These are phyloP conservation scores for Ophiorrhiza pumila DNA, from an alignment of 257 asterid genomes.

Conservation along the genomic window DNA sequence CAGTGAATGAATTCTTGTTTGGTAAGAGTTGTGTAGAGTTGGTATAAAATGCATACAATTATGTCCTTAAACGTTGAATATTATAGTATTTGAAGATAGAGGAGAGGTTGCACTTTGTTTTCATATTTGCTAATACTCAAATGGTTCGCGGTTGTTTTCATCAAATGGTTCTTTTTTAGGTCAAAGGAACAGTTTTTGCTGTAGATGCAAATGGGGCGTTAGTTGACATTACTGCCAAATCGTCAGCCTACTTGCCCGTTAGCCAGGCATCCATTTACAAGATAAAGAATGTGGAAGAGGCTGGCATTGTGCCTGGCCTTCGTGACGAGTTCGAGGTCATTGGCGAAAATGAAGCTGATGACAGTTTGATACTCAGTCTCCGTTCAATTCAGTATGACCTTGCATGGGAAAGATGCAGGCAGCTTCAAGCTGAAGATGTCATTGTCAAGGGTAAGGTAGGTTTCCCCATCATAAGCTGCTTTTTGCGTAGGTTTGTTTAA, in stretches of 20 bases:
- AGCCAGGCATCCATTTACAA: constrained; percentile 76
- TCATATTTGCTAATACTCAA: neutral
- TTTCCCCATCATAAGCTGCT: neutral
- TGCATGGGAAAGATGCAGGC: constrained; percentile 96
- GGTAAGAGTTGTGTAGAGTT: neutral
- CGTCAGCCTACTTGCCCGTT: constrained; percentile 84
- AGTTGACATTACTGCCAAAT: constrained; percentile 89
- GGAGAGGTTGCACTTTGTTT: neutral
- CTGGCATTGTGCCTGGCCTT: constrained; percentile 82
- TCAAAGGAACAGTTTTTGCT: constrained; percentile 72
- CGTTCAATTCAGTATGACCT: constrained; percentile 79
- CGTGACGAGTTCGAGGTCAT: constrained; percentile 74
- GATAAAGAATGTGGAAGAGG: constrained; percentile 71
- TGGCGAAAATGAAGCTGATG: constrained; percentile 76
- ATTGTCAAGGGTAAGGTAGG: constrained; percentile 87
- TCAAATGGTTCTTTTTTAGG: constrained; percentile 37
- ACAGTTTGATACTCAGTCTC: constrained; percentile 84
- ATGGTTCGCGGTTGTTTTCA: too few species aligned
- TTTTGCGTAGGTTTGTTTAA: neutral
- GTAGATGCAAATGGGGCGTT: constrained; percentile 82
- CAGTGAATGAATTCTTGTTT: too few species aligned
- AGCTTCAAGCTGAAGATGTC: constrained; percentile 98
- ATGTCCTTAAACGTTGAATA: too few species aligned
- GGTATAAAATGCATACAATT: neutral
- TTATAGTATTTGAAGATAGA: neutral